Evolutionary conservation across 176 grass and related monocot species (phyloP).

Genomic region (Carex littledalei): DNA sequence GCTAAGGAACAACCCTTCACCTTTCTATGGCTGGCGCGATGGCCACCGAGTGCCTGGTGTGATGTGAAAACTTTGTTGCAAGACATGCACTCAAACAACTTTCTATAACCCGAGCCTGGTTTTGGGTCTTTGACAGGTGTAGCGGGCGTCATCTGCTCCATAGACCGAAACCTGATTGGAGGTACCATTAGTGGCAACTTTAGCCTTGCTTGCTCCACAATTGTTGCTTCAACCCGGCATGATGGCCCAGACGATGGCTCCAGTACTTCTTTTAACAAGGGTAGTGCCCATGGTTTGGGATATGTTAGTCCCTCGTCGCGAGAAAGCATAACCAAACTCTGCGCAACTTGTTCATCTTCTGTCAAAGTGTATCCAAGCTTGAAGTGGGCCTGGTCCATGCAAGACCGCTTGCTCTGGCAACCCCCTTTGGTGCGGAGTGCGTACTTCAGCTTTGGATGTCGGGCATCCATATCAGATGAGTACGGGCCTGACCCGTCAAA

Average conservation of each 20-base stretch:
- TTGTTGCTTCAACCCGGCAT: conserved; percentile 19
- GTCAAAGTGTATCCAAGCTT: background rate
- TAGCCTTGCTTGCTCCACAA: background rate
- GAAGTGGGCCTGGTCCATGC: background rate
- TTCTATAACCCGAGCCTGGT: conserved; percentile 13
- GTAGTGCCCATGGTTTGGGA: conserved; percentile 15
- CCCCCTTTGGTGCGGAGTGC: conserved; percentile 48
- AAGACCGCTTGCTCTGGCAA: background rate
- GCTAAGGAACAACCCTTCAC: conserved; percentile 73
- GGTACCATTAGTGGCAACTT: background rate
- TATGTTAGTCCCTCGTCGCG: background rate
- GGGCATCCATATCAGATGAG: background rate
- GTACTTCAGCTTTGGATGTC: conserved; percentile 40
- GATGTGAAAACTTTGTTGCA: conserved; percentile 95
- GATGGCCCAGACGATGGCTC: conserved; percentile 13
- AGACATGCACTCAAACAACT: conserved; percentile 74
- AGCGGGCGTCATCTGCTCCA: background rate
- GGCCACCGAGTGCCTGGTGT: conserved; percentile 77
- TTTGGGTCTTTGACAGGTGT: background rate
- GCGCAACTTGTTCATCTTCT: conserved; percentile 63
- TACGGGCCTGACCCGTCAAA: background rate
- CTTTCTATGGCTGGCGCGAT: conserved; percentile 90
- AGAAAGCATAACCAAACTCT: conserved; percentile 73
- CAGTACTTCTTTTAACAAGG: background rate
- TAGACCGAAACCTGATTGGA: conserved; percentile 19